Conservation (phyloP, 2,329 filamentous ascomycete genomes). For the Monilinia fructigena region DNA sequence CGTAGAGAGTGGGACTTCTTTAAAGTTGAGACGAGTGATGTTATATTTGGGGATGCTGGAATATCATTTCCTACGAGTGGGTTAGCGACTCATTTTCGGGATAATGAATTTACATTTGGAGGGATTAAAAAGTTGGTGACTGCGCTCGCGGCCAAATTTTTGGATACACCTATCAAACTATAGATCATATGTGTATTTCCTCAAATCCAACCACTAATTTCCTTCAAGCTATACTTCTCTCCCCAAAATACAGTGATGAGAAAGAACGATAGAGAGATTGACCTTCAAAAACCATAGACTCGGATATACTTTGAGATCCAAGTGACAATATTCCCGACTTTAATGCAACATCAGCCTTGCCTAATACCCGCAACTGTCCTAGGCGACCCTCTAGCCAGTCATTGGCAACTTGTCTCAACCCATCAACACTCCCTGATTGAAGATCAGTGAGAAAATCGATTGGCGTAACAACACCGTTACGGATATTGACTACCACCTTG, state of each 20-base stretch:
- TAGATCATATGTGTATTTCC: slow-evolving; percentile 23
- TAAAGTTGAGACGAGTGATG: slow-evolving; percentile 75
- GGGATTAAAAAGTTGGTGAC: slow-evolving; percentile 7
- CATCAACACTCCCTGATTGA: slow-evolving; percentile 71
- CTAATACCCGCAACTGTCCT: slow-evolving; percentile 67
- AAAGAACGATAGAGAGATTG: slow-evolving; percentile 66
- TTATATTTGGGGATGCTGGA: slow-evolving; percentile 79
- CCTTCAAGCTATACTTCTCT: slow-evolving; percentile 50
- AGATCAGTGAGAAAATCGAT: slow-evolving; percentile 80
- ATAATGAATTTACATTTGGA: neutral
- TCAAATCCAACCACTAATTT: slow-evolving; percentile 20
- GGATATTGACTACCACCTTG: slow-evolving; percentile 70
- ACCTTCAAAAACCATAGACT: slow-evolving; percentile 82
- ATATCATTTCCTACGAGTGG: slow-evolving; percentile 58
- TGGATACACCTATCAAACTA: slow-evolving; percentile 31
- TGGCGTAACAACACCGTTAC: slow-evolving; percentile 72
- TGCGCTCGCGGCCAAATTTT: slow-evolving; percentile 11
- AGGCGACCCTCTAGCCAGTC: slow-evolving; percentile 84
- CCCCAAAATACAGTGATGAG: slow-evolving; percentile 60
- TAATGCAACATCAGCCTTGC: slow-evolving; percentile 69
- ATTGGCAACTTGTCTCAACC: slow-evolving; percentile 76
- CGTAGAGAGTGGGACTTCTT: slow-evolving; percentile 61
- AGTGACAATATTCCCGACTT: slow-evolving; percentile 78
- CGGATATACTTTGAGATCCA: slow-evolving; percentile 71
- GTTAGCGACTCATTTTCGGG: slow-evolving; percentile 30